phyloP scores from a whole-genome alignment of 2,329 filamentous ascomycete genomes.

The Fusarium sp. region DNA sequence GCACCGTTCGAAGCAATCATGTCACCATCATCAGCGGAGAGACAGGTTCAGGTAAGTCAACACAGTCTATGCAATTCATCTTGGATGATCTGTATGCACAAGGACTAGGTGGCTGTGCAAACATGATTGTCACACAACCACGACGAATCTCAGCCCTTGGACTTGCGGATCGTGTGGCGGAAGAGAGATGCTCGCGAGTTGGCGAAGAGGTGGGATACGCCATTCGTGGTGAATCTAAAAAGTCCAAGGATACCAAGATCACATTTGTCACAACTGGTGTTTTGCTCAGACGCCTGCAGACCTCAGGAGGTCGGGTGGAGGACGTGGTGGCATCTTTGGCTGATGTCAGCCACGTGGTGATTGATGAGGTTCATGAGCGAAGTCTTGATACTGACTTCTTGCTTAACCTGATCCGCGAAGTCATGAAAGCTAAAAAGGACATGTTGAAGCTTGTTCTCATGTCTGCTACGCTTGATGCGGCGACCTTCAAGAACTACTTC shows the following conservation, averaged over 20 bases:
- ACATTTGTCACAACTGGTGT: conserved; percentile 99
- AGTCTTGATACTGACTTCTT: conserved; percentile 98
- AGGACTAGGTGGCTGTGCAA: conserved; percentile 78
- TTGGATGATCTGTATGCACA: conserved; percentile 87
- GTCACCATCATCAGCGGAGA: conserved; percentile 98
- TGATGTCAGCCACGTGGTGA: conserved; percentile 92
- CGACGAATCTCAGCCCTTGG: conserved; percentile 93
- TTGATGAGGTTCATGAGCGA: conserved; percentile 96
- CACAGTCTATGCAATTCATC: conserved; percentile 95
- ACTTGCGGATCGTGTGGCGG: conserved; percentile 91
- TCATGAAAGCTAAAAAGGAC: conserved; percentile 85
- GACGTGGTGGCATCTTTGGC: conserved; percentile 84
- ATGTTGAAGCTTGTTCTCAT: conserved; percentile 94
- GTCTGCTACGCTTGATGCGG: conserved; percentile 92
- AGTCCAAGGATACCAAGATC: conserved; percentile 81
- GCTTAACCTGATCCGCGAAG: conserved; percentile 85
- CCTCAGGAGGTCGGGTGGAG: conserved; percentile 79
- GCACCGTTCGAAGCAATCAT: conserved; percentile 78
- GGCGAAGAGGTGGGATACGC: conserved; percentile 92
- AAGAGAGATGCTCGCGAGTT: conserved; percentile 84
- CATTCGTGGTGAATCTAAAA: conserved; percentile 91
- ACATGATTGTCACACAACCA: conserved; percentile 96
- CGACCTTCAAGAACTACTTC: conserved; percentile 68
- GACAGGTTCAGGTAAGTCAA: conserved; percentile 96
- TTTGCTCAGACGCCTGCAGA: conserved; percentile 89